Conservation (phyloP, 2,329 filamentous ascomycete genomes). For the Exophiala oligosperma region DNA sequence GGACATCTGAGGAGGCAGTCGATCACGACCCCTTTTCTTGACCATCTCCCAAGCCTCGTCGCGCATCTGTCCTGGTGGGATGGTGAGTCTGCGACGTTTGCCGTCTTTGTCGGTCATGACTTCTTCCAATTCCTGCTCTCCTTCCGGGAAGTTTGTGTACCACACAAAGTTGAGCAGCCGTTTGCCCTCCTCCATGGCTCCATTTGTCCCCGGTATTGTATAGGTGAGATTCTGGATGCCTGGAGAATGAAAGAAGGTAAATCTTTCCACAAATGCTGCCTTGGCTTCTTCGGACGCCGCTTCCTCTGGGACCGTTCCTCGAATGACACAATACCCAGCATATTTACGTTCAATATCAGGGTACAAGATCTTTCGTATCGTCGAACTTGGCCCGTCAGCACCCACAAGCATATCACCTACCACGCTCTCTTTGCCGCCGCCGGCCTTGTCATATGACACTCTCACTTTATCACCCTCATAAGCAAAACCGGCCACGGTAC, state of each 20-base stretch:
- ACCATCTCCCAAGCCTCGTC: slow-evolving; percentile 33
- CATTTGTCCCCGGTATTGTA: slow-evolving; percentile 32
- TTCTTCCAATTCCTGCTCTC: slow-evolving; percentile 23
- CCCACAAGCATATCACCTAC: slow-evolving; percentile 27
- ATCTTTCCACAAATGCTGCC: slow-evolving; percentile 20
- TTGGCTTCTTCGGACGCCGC: slow-evolving; percentile 37
- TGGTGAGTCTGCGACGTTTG: slow-evolving; percentile 30
- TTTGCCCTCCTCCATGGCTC: slow-evolving; percentile 27
- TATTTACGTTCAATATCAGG: slow-evolving; percentile 24
- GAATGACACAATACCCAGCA: slow-evolving; percentile 44
- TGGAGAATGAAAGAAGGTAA: slow-evolving; percentile 22
- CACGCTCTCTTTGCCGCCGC: slow-evolving; percentile 14
- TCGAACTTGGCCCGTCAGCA: slow-evolving; percentile 28
- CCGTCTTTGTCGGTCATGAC: slow-evolving; percentile 33
- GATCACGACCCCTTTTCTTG: slow-evolving; percentile 21
- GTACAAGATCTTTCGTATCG: slow-evolving; percentile 24
- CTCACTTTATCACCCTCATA: slow-evolving; percentile 20
- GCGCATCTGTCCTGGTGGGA: slow-evolving; percentile 32
- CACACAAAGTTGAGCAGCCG: slow-evolving; percentile 34
- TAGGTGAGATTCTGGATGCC: slow-evolving; percentile 28
- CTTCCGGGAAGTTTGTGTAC: slow-evolving; percentile 30
- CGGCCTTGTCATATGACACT: slow-evolving; percentile 20
- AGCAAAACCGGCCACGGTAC: slow-evolving; percentile 21
- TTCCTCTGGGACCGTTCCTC: slow-evolving; percentile 45
- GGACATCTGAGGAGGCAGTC: slow-evolving; percentile 28